Conservation (phyloP, 257 asterid species). For the Galeopsis tetrahit region DNA sequence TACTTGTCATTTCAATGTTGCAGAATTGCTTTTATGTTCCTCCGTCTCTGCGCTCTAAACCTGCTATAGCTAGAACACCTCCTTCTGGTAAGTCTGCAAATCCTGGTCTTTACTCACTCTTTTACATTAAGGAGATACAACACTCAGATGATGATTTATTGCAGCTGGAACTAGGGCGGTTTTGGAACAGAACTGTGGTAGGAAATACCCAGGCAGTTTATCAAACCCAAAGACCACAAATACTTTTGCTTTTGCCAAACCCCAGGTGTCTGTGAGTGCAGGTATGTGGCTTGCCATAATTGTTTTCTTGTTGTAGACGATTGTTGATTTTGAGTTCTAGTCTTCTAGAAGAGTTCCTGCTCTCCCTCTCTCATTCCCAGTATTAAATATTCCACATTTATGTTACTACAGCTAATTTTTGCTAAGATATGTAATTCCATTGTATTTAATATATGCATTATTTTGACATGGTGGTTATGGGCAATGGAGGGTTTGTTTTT, state of each 20-base stretch:
- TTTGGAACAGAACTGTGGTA: conserved; percentile 54
- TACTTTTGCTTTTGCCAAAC: conserved; percentile 52
- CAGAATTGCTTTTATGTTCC: conserved; percentile 89
- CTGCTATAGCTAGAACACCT: conserved; percentile 65
- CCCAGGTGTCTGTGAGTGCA: conserved; percentile 49
- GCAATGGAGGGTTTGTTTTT: neutral
- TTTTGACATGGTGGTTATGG: neutral
- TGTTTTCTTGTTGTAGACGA: neutral
- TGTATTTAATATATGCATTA: neutral
- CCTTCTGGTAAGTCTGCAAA: conserved; percentile 64
- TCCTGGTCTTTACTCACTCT: conserved; percentile 8
- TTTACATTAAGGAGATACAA: neutral
- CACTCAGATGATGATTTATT: conserved; percentile 19
- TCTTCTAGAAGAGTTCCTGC: too few relatives aligned
- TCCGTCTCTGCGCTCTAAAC: conserved; percentile 77
- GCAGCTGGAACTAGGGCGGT: conserved; percentile 57
- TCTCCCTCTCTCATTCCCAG: neutral
- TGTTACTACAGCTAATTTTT: neutral
- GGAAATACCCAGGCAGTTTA: conserved; percentile 46
- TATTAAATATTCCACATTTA: neutral
- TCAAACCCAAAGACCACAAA: conserved; percentile 53
- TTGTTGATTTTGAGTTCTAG: conserved; percentile 12
- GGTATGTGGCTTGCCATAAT: conserved; percentile 39
- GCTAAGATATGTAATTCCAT: neutral
- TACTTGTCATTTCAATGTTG: conserved; percentile 25